A percentile compares a stretch with the other conserved stretches of the same genome.
These are phyloP conservation scores for Cercospora nicotianae DNA, from an alignment of 2,329 filamentous ascomycete species.

Conservation along the genomic window DNA sequence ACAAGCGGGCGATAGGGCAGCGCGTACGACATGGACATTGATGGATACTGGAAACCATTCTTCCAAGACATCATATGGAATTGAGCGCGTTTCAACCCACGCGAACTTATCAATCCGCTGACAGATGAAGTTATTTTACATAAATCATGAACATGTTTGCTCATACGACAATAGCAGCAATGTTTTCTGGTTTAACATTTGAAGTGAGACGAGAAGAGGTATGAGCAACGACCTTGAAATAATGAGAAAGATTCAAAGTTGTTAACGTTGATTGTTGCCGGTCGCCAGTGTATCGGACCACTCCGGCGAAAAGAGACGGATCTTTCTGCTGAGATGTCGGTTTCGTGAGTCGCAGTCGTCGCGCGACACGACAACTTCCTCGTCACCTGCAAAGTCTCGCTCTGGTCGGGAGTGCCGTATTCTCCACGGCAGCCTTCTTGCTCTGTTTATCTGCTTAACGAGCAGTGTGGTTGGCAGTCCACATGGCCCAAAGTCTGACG, in stretches of 20 bases:
- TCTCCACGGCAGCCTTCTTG: neutral
- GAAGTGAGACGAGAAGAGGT: neutral
- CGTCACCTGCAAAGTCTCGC: neutral
- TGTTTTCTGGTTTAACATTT: neutral
- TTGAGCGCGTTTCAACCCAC: neutral
- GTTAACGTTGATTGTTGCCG: neutral
- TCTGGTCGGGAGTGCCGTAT: neutral
- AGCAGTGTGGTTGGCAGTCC: neutral
- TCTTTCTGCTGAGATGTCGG: neutral
- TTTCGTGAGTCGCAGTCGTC: neutral
- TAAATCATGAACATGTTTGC: neutral
- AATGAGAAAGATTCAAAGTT: neutral
- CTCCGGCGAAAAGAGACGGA: neutral
- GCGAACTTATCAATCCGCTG: neutral
- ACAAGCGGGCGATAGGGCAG: neutral
- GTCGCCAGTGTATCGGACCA: neutral
- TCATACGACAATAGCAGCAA: neutral
- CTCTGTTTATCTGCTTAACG: neutral
- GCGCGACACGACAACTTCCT: neutral
- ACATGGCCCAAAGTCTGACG: neutral
- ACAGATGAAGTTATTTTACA: neutral
- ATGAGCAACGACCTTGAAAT: neutral
- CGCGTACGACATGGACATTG: neutral
- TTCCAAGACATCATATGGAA: neutral
- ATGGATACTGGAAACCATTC: neutral